Conservation (phyloP, 257 asterid genomes). For the Marsdenia floribunda region DNA sequence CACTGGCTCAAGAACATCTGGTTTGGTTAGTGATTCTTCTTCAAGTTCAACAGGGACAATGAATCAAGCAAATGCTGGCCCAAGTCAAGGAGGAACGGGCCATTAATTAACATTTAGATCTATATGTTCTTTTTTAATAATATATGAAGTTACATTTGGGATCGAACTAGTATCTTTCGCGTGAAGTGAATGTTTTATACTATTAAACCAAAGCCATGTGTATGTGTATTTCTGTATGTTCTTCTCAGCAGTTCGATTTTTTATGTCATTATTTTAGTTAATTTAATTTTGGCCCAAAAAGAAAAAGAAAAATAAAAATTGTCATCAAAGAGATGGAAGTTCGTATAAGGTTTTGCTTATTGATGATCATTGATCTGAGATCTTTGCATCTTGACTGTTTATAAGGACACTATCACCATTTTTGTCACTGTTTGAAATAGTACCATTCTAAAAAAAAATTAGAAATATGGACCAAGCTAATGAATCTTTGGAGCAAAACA, state of each 20-base stretch:
- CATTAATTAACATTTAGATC: slow-evolving; percentile 16
- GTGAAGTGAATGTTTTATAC: no score
- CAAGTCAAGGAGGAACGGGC: slow-evolving; percentile 24
- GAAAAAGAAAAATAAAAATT: not conserved
- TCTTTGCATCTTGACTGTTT: no score
- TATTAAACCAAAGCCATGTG: no score
- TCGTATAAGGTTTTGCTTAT: not conserved
- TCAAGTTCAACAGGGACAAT: not conserved
- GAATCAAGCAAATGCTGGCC: slow-evolving; percentile 25
- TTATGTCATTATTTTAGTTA: not conserved
- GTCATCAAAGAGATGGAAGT: not conserved
- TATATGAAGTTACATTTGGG: no score
- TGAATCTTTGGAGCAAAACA: no score
- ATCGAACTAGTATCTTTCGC: no score
- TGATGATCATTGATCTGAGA: not conserved
- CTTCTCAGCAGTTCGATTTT: not conserved
- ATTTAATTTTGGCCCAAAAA: not conserved
- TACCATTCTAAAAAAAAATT: no score
- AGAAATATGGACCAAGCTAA: no score
- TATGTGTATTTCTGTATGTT: no score
- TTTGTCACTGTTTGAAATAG: no score
- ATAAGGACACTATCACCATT: no score
- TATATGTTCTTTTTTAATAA: not conserved
- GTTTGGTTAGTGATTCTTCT: not conserved
- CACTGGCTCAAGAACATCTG: slow-evolving; percentile 1